A percentile compares a stretch with the other conserved stretches of the same genome.
Conservation (phyloP, 352 stramenopile genomes). For the Albugo candida region DNA sequence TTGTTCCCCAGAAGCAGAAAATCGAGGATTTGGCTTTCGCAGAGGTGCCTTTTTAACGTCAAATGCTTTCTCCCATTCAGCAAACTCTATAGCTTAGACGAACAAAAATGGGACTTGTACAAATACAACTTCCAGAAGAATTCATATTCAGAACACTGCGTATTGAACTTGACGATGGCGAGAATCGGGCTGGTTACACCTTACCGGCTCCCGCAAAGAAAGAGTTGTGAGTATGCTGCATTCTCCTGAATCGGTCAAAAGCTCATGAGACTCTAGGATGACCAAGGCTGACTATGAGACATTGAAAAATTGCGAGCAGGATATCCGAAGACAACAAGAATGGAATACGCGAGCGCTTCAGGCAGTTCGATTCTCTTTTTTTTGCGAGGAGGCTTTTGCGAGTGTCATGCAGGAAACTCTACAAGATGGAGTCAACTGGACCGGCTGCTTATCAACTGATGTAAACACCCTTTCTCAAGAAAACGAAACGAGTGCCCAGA, state of each 20-base stretch:
- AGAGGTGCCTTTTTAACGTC: slow-evolving; percentile 21
- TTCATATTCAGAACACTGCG: slow-evolving; percentile 60
- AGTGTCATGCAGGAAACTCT: slow-evolving; percentile 66
- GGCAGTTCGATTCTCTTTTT: slow-evolving; percentile 71
- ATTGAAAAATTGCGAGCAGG: slow-evolving; percentile 35
- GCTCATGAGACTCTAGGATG: slow-evolving; percentile 12
- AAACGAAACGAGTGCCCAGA: slow-evolving; percentile 1
- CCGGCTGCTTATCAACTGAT: slow-evolving; percentile 16
- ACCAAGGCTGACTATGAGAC: slow-evolving; percentile 30
- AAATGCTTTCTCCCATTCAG: background rate
- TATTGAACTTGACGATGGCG: slow-evolving; percentile 4
- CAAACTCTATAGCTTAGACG: slow-evolving; percentile 28
- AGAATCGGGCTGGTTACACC: slow-evolving; percentile 4
- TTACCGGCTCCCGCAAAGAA: slow-evolving; percentile 20
- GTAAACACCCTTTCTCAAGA: slow-evolving; percentile 30
- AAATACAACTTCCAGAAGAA: slow-evolving; percentile 55
- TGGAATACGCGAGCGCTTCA: slow-evolving; percentile 52
- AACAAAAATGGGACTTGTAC: slow-evolving; percentile 60
- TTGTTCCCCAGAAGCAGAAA: slow-evolving; percentile 41
- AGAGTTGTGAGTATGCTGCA: slow-evolving; percentile 8
- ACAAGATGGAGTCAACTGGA: slow-evolving; percentile 36
- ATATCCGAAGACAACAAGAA: slow-evolving; percentile 37
- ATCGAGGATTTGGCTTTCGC: slow-evolving; percentile 64
- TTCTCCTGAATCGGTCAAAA: slow-evolving; percentile 1
- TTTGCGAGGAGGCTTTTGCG: slow-evolving; percentile 73